Conservation (phyloP, 2,329 filamentous ascomycete genomes). For the Penicillium sp. region DNA sequence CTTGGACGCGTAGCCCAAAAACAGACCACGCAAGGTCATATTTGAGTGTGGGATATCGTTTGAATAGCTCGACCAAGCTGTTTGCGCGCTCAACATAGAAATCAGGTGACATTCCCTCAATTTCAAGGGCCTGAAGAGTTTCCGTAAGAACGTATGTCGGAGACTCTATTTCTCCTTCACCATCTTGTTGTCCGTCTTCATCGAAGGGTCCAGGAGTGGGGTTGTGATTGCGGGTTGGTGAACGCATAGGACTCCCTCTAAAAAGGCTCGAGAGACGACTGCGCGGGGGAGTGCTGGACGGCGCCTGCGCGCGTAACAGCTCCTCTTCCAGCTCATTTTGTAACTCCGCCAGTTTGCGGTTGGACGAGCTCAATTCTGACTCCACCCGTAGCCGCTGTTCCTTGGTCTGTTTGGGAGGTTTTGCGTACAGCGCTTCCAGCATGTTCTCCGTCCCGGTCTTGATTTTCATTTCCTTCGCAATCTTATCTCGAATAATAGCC, state of each 20-base stretch:
- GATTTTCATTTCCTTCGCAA: conserved; percentile 96
- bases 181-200: conserved; percentile 27
- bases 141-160: conserved; percentile 90
- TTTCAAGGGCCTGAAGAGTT: conserved; percentile 83
- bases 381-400: conserved; percentile 78
- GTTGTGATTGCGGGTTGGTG: conserved; percentile 41
- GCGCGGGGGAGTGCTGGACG: conserved; percentile 49
- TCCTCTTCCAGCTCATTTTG: conserved; percentile 61
- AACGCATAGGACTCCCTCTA: conserved; percentile 55
- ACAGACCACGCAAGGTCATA: conserved; percentile 96
- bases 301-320: conserved; percentile 58
- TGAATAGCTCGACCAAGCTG: conserved; percentile 92
- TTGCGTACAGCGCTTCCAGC: conserved; percentile 88
- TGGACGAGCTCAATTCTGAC: conserved; percentile 86
- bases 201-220: conserved; percentile 34
- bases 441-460: conserved; percentile 97
- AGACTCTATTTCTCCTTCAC: conserved; percentile 71
- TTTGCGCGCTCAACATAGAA: conserved; percentile 96
- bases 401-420: conserved; percentile 93
- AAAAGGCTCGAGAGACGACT: conserved; percentile 60
- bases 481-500: conserved; percentile 73
- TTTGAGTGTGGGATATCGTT: conserved; percentile 86
- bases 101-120: conserved; percentile 83
- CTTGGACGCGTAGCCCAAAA: conserved; percentile 89
- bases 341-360: conserved; percentile 65